These are phyloP conservation scores for Mariannaea elegans DNA, from an alignment of 2,329 filamentous ascomycete species.

Conservation along the genomic window DNA sequence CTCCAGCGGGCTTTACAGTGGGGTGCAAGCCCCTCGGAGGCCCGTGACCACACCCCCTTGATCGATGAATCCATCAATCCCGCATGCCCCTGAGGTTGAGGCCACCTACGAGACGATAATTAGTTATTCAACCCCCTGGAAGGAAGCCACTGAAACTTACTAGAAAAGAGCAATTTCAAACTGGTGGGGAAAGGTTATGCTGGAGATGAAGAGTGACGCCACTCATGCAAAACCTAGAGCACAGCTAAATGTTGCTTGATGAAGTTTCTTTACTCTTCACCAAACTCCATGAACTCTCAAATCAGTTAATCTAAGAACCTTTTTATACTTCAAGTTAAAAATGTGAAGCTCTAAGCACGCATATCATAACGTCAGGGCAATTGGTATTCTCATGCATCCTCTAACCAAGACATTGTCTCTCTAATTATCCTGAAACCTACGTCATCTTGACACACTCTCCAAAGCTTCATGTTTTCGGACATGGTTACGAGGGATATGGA, in stretches of 20 bases:
- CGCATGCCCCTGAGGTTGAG: constrained; percentile 4
- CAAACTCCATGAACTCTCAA: too few relatives aligned
- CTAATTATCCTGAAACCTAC: too few relatives aligned
- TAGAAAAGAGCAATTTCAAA: not conserved
- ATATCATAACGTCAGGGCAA: too few relatives aligned
- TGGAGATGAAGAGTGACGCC: not conserved
- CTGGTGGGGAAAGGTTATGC: not conserved
- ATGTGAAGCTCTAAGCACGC: too few relatives aligned
- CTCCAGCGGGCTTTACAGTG: not conserved
- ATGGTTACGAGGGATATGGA: constrained; percentile 67
- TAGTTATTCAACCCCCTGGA: not conserved
- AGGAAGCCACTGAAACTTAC: not conserved
- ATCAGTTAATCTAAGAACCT: too few relatives aligned
- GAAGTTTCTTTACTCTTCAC: too few relatives aligned
- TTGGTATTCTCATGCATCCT: too few relatives aligned
- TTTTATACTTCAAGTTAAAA: too few relatives aligned
- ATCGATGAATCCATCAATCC: not conserved
- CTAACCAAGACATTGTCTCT: too few relatives aligned
- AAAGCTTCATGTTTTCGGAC: constrained; percentile 70
- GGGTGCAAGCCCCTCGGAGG: constrained; percentile 8
- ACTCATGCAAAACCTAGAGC: too few relatives aligned
- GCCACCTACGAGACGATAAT: not conserved
- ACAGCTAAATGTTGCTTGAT: too few relatives aligned
- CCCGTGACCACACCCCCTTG: constrained; percentile 13
- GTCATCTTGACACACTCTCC: too few relatives aligned